Evolutionary conservation across 2,329 filamentous ascomycete genomes (phyloP).

Genomic region (Cadophora luteo-olivacea): DNA sequence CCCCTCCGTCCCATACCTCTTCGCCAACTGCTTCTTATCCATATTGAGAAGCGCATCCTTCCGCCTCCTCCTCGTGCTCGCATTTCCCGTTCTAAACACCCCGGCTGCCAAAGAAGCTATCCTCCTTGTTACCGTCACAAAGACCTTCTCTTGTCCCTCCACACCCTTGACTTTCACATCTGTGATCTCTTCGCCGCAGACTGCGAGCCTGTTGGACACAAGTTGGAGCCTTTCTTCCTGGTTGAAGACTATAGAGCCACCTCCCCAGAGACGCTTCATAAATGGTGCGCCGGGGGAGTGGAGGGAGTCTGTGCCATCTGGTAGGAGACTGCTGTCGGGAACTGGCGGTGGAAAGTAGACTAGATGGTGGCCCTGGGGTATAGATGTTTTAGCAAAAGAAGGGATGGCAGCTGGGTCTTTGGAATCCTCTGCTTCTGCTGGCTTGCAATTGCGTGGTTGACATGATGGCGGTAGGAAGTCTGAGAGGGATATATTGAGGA

Average conservation of each 20-base stretch:
- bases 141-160: slow-evolving; percentile 41
- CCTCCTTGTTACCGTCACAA: slow-evolving; percentile 43
- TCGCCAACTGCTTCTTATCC: background rate
- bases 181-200: slow-evolving; percentile 54
- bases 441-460: slow-evolving; percentile 32
- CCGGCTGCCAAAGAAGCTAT: background rate
- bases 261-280: slow-evolving; percentile 85
- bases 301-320: slow-evolving; percentile 84
- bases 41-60: background rate
- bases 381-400: background rate
- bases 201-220: slow-evolving; percentile 46
- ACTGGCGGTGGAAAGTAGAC: slow-evolving; percentile 84
- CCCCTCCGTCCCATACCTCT: background rate
- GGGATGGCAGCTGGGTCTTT: background rate
- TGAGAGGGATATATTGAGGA: slow-evolving; percentile 67
- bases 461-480: slow-evolving; percentile 56
- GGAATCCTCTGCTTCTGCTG: background rate
- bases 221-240: slow-evolving; percentile 31
- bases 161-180: slow-evolving; percentile 47
- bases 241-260: slow-evolving; percentile 71
- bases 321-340: slow-evolving; percentile 65
- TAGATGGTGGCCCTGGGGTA: slow-evolving; percentile 76
- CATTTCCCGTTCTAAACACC: background rate
- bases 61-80: background rate
- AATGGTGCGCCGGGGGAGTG: slow-evolving; percentile 79